Evolutionary conservation across 495 filamentous ascomycete genomes (phyloP).

Genomic region (Penicillium roqueforti): DNA sequence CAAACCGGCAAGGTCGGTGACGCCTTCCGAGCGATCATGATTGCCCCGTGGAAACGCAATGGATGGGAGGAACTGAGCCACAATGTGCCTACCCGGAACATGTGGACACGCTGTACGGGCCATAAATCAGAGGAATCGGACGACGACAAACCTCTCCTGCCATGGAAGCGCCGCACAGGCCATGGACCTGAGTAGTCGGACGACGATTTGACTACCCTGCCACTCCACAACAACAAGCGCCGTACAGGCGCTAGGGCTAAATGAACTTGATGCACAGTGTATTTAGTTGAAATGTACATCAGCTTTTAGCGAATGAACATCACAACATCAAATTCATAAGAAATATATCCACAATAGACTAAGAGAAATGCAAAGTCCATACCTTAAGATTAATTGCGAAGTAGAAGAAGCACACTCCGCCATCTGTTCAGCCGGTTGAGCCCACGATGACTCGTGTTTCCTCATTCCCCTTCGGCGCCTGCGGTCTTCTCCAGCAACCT

Average conservation of each 20-base stretch:
- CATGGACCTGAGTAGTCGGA: not conserved
- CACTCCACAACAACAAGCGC: constrained; percentile 74
- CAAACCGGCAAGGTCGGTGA: constrained; percentile 67
- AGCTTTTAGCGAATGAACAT: not conserved
- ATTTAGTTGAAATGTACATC: constrained; percentile 18
- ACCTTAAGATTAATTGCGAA: constrained; percentile 1
- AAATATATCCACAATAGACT: not conserved
- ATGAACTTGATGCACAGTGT: constrained; percentile 32
- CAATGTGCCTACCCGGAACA: constrained; percentile 19
- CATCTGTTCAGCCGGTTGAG: constrained; percentile 1
- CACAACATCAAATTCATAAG: not conserved
- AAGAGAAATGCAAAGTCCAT: constrained; percentile 6
- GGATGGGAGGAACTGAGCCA: constrained; percentile 58
- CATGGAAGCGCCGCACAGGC: not conserved
- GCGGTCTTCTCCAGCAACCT: constrained; percentile 59
- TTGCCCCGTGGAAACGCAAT: constrained; percentile 70
- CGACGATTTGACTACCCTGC: constrained; percentile 36
- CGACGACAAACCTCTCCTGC: not conserved
- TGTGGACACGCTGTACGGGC: not conserved
- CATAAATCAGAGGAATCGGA: not conserved
- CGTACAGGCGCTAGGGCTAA: constrained; percentile 70
- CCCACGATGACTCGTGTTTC: not conserved
- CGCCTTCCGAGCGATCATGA: constrained; percentile 70
- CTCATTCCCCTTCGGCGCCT: constrained; percentile 15
- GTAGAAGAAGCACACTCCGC: not conserved